Evolutionary conservation across 2,329 filamentous ascomycete species (phyloP).

Genomic region (Westerdykella ornata): DNA sequence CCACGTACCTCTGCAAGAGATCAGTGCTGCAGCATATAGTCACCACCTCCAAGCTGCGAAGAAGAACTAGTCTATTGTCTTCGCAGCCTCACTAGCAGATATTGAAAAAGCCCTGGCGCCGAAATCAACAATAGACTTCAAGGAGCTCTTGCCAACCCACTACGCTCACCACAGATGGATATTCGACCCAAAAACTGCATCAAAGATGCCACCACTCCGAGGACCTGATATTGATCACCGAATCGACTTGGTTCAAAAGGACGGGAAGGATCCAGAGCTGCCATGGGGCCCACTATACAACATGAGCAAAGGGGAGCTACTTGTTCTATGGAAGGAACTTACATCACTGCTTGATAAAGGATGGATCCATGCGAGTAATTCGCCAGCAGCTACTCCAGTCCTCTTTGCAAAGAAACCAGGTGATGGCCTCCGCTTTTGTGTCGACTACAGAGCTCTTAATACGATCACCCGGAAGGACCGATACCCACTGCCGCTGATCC

Average conservation of each 20-base stretch:
- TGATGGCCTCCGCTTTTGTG: conserved; percentile 23
- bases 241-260: conserved; percentile 1
- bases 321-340: conserved; percentile 2
- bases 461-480: conserved; percentile 31
- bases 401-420: conserved; percentile 31
- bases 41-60: background rate
- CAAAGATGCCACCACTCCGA: conserved; percentile 1
- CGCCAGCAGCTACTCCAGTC: conserved; percentile 12
- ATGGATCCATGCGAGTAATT: conserved; percentile 5
- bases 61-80: background rate
- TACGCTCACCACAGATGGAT: background rate
- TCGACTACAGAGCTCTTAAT: conserved; percentile 36
- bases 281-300: conserved; percentile 5
- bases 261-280: background rate
- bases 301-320: conserved; percentile 3
- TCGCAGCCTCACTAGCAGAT: conserved; percentile 1
- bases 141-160: background rate
- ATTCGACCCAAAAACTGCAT: background rate
- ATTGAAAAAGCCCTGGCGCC: background rate
- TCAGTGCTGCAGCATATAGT: background rate
- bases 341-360: conserved; percentile 2
- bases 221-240: background rate
- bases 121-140: background rate
- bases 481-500: conserved; percentile 27
- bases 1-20: background rate